These are phyloP conservation scores for Agrocybe chaxingu DNA, from an alignment of 768 basidiomycete genomes.

Conservation along the genomic window DNA sequence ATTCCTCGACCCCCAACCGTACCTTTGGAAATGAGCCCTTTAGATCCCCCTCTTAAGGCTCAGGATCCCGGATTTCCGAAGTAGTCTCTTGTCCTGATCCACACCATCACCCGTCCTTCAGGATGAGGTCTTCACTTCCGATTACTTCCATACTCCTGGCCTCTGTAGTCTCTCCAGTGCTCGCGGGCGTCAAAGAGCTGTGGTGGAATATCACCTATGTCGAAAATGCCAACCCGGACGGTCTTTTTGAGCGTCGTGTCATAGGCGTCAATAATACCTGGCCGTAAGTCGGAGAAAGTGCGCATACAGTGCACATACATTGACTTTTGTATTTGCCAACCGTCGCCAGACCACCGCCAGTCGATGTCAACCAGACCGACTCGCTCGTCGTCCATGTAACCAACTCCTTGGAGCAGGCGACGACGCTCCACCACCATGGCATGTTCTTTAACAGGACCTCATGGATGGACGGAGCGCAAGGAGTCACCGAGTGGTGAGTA, in stretches of 20 bases:
- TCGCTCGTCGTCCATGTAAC: constrained; percentile 72
- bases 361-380: constrained; percentile 71
- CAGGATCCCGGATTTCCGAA: neutral
- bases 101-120: neutral
- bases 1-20: constrained; percentile 8
- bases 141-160: constrained; percentile 23
- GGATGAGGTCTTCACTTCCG: constrained; percentile 16
- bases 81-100: neutral
- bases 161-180: constrained; percentile 32
- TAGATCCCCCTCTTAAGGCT: constrained; percentile 3
- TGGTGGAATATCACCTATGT: constrained; percentile 96
- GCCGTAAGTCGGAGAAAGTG: constrained; percentile 61
- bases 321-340: neutral
- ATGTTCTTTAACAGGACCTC: constrained; percentile 88
- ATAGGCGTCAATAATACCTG: constrained; percentile 91
- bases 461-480: constrained; percentile 88
- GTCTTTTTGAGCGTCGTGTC: constrained; percentile 68
- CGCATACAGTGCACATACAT: neutral
- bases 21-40: constrained; percentile 5
- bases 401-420: constrained; percentile 65
- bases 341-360: constrained; percentile 67
- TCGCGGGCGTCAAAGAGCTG: constrained; percentile 66
- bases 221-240: constrained; percentile 78
- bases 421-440: constrained; percentile 88
- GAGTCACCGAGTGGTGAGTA: constrained; percentile 78